Conservation (phyloP, 345 rosid species). For the Xanthoceras sorbifolium region DNA sequence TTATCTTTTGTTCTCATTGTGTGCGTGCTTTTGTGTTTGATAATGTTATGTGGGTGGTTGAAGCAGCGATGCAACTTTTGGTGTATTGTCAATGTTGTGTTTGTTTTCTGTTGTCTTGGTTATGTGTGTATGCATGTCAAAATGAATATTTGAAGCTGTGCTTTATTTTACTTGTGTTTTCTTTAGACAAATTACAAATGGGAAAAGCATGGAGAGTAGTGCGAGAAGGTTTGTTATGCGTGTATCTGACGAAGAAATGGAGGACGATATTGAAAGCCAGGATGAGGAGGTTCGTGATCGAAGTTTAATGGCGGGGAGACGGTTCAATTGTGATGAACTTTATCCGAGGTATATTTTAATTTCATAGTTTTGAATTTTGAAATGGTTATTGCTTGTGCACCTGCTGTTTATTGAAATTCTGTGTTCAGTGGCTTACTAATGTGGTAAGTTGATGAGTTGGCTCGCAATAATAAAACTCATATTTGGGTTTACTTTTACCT, state of each 20-base stretch:
- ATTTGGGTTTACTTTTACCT: not conserved
- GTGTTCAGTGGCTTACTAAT: conserved; percentile 2
- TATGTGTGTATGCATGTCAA: not conserved
- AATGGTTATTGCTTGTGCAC: not conserved
- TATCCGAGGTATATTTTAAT: conserved; percentile 50
- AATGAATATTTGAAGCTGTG: not conserved
- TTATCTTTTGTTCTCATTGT: not conserved
- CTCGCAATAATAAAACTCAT: not conserved
- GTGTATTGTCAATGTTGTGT: not conserved
- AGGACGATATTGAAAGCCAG: conserved; percentile 46
- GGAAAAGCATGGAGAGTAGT: conserved; percentile 37
- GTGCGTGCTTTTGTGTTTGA: not conserved
- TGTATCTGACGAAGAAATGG: conserved; percentile 60
- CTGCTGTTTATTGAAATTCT: not conserved
- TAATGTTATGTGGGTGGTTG: not conserved
- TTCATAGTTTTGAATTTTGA: not conserved
- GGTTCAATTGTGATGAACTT: conserved; percentile 51
- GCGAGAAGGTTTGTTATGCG: conserved; percentile 60
- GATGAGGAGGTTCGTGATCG: conserved; percentile 34
- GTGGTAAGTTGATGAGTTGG: not conserved
- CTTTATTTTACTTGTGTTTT: not conserved
- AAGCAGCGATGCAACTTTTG: too few species aligned
- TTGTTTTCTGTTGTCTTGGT: not conserved
- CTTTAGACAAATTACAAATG: conserved; percentile 26
- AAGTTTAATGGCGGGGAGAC: conserved; percentile 33